phyloP scores from a whole-genome alignment of 2,329 filamentous ascomycete species.

The Cercospora zeae-maydis region DNA sequence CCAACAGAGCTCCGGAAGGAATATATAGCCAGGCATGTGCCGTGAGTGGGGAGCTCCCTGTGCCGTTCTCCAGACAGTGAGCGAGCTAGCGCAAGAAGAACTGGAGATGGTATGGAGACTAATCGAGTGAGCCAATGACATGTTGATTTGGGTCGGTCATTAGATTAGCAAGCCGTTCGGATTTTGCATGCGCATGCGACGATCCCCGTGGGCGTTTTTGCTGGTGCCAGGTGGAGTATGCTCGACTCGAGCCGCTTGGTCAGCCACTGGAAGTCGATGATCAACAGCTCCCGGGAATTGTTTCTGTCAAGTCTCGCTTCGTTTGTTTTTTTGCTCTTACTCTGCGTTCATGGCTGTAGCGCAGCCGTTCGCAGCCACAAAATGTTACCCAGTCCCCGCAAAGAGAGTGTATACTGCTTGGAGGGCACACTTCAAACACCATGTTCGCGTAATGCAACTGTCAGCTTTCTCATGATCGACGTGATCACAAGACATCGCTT shows the following conservation, averaged over 20 bases:
- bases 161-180: slow-evolving; percentile 17
- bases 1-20: slow-evolving; percentile 9
- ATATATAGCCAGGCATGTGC: neutral
- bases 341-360: neutral
- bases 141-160: slow-evolving; percentile 9
- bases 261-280: neutral
- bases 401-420: neutral
- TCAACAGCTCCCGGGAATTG: too few species aligned
- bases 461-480: neutral
- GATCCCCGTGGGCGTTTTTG: slow-evolving; percentile 5
- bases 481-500: neutral
- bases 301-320: neutral
- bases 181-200: slow-evolving; percentile 9
- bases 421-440: neutral
- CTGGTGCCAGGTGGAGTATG: neutral
- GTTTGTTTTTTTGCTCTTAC: neutral
- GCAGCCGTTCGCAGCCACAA: neutral
- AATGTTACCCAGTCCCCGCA: neutral
- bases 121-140: slow-evolving; percentile 20
- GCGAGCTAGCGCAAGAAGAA: slow-evolving; percentile 5
- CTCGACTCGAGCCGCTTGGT: neutral
- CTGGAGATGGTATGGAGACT: slow-evolving; percentile 9
- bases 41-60: slow-evolving; percentile 11
- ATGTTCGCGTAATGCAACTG: neutral
- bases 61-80: slow-evolving; percentile 13